Evolutionary conservation across 352 stramenopile species (phyloP).

Genomic region (Aphanomyces euteiches): DNA sequence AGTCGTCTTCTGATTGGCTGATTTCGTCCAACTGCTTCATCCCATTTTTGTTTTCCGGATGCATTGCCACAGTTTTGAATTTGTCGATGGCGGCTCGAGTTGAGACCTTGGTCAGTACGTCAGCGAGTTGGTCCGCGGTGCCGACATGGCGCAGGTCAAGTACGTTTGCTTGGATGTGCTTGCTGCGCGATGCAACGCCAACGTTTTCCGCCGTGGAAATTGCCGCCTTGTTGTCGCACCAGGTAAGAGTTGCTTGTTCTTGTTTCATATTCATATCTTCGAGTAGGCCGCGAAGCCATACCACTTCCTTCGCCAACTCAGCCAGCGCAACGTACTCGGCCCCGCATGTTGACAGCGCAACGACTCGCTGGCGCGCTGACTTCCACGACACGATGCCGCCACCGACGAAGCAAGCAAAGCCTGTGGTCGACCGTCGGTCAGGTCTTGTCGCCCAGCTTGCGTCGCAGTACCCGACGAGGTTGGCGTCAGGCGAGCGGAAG

Average conservation of each 20-base stretch:
- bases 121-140: constrained; percentile 32
- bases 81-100: neutral
- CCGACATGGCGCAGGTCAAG: constrained; percentile 27
- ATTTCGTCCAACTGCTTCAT: no score
- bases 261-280: constrained; percentile 20
- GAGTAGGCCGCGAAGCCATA: constrained; percentile 25
- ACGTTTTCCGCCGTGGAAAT: constrained; percentile 29
- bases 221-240: constrained; percentile 31
- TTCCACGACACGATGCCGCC: constrained; percentile 11
- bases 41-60: no score
- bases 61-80: neutral
- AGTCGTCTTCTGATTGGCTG: no score
- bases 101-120: constrained; percentile 32
- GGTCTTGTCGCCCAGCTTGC: constrained; percentile 21
- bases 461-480: constrained; percentile 3
- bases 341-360: constrained; percentile 29
- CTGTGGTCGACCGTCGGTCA: constrained; percentile 16
- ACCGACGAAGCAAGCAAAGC: neutral
- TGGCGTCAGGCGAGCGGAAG: no score
- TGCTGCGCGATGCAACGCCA: constrained; percentile 27
- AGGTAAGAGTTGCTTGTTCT: constrained; percentile 23
- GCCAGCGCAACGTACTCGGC: constrained; percentile 33
- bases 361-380: constrained; percentile 18
- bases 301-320: constrained; percentile 25
- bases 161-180: constrained; percentile 30